Percentiles rank a stretch among this genome's conserved stretches.
phyloP scores from a whole-genome alignment of 2,329 filamentous ascomycete genomes.

The Aspergillus hortae region DNA sequence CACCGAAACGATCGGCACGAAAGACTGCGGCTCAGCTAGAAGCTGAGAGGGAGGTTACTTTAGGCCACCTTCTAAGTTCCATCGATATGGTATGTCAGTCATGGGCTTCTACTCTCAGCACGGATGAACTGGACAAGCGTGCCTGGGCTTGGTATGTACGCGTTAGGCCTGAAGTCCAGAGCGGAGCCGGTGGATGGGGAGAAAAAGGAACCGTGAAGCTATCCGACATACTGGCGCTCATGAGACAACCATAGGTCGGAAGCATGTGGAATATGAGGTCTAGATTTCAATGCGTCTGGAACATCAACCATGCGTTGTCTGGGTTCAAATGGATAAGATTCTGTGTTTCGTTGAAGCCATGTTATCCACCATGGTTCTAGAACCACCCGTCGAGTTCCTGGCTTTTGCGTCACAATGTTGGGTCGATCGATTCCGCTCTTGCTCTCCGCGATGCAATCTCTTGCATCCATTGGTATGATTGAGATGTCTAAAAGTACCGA shows the following conservation, averaged over 20 bases:
- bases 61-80: slow-evolving; percentile 66
- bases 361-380: neutral
- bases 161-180: slow-evolving; percentile 71
- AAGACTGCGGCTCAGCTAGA: slow-evolving; percentile 51
- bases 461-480: no score
- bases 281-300: neutral
- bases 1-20: slow-evolving; percentile 34
- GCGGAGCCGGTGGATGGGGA: slow-evolving; percentile 76
- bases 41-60: slow-evolving; percentile 64
- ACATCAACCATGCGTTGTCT: neutral
- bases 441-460: no score
- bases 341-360: neutral
- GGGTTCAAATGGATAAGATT: neutral
- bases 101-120: slow-evolving; percentile 63
- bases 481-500: no score
- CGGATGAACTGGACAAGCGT: slow-evolving; percentile 66
- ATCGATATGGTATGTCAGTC: slow-evolving; percentile 70
- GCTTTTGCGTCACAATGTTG: no score
- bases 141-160: slow-evolving; percentile 81
- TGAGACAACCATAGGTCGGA: slow-evolving; percentile 11
- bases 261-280: neutral
- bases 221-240: slow-evolving; percentile 55
- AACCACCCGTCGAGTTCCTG: neutral
- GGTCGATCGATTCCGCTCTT: no score
- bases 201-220: slow-evolving; percentile 70